phyloP scores from a whole-genome alignment of 148 eudicot genomes.

The Talinum fruticosum region DNA sequence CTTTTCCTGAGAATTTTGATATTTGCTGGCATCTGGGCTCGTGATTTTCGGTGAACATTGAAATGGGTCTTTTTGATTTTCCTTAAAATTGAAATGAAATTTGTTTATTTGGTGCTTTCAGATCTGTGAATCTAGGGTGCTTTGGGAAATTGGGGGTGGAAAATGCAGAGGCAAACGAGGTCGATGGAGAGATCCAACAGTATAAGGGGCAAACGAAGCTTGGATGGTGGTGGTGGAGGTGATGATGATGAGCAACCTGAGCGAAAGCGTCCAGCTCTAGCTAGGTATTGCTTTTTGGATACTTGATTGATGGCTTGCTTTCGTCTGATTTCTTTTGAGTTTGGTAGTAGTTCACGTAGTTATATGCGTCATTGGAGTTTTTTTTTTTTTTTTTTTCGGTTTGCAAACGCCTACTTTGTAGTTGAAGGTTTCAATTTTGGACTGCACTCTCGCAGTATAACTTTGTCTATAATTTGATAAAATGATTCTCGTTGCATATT shows the following conservation, averaged over 20 bases:
- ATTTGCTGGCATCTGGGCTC: constrained; percentile 11
- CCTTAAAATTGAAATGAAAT: background rate
- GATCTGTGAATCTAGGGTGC: constrained; percentile 40
- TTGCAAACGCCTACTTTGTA: background rate
- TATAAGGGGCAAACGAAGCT: constrained; percentile 72
- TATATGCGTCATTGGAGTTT: constrained; percentile 1
- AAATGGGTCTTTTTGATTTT: background rate
- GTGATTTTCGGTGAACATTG: background rate
- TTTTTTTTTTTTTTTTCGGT: no score
- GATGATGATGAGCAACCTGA: constrained; percentile 61
- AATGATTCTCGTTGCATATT: background rate
- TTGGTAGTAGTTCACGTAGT: background rate
- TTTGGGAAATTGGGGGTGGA: constrained; percentile 18
- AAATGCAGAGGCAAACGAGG: constrained; percentile 64
- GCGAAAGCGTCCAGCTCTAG: constrained; percentile 72
- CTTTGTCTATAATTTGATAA: background rate
- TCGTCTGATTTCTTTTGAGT: background rate
- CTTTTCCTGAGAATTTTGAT: background rate
- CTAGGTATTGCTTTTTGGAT: constrained; percentile 40
- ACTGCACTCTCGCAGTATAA: background rate
- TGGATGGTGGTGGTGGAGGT: constrained; percentile 46
- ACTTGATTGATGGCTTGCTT: constrained; percentile 3
- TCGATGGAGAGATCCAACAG: constrained; percentile 67
- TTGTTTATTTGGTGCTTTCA: constrained; percentile 23
- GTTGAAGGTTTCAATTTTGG: background rate